Percentiles rank a stretch among this genome's conserved stretches.
Evolutionary conservation across 257 asterid species (phyloP).

Genomic region (Asclepias syriaca): DNA sequence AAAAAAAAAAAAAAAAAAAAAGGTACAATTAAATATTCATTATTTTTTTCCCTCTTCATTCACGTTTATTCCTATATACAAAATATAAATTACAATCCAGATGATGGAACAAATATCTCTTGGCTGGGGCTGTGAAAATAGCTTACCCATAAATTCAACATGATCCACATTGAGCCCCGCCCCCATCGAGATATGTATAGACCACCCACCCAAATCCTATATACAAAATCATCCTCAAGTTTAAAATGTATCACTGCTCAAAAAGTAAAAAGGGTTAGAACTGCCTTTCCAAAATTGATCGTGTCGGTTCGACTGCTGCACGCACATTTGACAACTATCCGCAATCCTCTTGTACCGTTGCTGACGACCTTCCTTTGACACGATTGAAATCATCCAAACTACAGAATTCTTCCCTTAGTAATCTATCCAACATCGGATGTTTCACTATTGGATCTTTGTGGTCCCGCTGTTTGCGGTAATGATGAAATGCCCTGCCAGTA

Average conservation of each 20-base stretch:
- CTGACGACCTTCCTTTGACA: conserved; percentile 37
- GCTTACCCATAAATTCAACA: conserved; percentile 3
- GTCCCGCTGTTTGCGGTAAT: conserved; percentile 43
- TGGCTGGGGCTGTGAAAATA: neutral
- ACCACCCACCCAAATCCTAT: conserved; percentile 3
- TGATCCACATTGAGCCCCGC: conserved; percentile 3
- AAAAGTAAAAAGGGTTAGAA: neutral
- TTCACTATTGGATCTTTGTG: conserved; percentile 41
- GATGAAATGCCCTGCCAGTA: conserved; percentile 79
- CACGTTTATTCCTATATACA: conserved; percentile 7
- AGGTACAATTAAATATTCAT: neutral
- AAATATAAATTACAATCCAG: conserved; percentile 8
- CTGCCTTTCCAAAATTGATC: conserved; percentile 11
- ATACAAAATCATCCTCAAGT: conserved; percentile 13
- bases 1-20: neutral
- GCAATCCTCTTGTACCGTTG: conserved; percentile 26
- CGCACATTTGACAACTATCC: neutral
- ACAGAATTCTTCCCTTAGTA: conserved; percentile 59
- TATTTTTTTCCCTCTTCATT: neutral
- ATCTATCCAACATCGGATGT: conserved; percentile 62
- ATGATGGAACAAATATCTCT: neutral
- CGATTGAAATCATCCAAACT: conserved; percentile 64
- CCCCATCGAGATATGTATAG: neutral
- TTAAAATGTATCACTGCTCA: conserved; percentile 13
- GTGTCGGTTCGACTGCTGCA: conserved; percentile 5